phyloP scores from a whole-genome alignment of 2,329 filamentous ascomycete genomes.

The Cordyceps farinosa region DNA sequence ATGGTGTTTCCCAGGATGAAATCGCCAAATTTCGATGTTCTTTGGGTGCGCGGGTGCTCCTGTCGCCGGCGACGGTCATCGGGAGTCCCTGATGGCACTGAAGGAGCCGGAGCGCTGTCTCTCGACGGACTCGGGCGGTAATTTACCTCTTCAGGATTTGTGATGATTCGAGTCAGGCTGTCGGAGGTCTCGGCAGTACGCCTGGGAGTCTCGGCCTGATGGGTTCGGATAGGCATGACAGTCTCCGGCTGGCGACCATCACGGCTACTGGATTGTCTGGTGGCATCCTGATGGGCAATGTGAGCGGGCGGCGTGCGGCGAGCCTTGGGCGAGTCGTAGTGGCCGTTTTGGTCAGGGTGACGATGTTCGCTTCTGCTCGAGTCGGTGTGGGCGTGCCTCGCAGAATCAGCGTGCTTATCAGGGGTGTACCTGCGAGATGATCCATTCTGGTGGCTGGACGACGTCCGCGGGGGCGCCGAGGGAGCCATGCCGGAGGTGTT shows the following conservation, averaged over 20 bases:
- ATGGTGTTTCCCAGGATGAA: slow-evolving; percentile 95
- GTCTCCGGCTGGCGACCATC: slow-evolving; percentile 38
- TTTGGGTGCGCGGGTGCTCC: slow-evolving; percentile 53
- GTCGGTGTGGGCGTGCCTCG: slow-evolving; percentile 38
- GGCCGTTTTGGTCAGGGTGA: slow-evolving; percentile 30
- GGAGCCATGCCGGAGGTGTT: slow-evolving; percentile 60
- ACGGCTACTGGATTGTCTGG: slow-evolving; percentile 37
- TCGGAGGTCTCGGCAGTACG: slow-evolving; percentile 75
- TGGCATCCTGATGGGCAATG: slow-evolving; percentile 35
- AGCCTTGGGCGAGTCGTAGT: slow-evolving; percentile 29
- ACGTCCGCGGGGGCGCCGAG: slow-evolving; percentile 75
- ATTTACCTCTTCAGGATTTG: slow-evolving; percentile 32
- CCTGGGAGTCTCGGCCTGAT: slow-evolving; percentile 41
- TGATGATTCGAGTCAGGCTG: slow-evolving; percentile 70
- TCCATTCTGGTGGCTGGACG: slow-evolving; percentile 57
- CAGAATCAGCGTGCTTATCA: slow-evolving; percentile 43
- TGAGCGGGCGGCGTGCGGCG: slow-evolving; percentile 28
- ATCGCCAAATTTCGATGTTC: slow-evolving; percentile 82
- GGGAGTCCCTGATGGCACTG: slow-evolving; percentile 41
- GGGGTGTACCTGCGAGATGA: slow-evolving; percentile 45
- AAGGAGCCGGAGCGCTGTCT: slow-evolving; percentile 45
- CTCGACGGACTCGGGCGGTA: slow-evolving; percentile 28
- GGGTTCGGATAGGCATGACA: slow-evolving; percentile 44
- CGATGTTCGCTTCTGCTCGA: slow-evolving; percentile 32
- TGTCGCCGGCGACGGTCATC: slow-evolving; percentile 56